Base-by-base conservation (phyloP, 2,329 filamentous ascomycete species). In the Hymenoscyphus scutula region DNA sequence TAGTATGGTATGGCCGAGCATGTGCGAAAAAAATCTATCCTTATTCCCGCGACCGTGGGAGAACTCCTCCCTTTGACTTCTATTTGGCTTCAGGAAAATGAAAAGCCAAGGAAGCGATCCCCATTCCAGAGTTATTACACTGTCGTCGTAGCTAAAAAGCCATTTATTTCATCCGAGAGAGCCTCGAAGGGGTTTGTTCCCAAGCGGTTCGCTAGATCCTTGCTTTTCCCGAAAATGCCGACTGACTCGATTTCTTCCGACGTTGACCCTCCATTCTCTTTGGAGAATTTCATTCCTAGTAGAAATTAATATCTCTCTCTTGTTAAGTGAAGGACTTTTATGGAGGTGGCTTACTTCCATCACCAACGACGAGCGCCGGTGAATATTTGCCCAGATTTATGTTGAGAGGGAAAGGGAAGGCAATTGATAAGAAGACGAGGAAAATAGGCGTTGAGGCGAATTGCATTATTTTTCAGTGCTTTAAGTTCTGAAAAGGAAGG, bases 301-400 rank as follows among this genome's bases (percentile, higher is more conserved):
- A 11, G 5, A 25, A 13, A 17, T 48, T 23, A 48, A 23, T 19
- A n/a, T n/a, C n/a, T n/a, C 5, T 48, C 41, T 48, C 3, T 19
- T 3, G 19, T 11, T 19, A 48, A 25, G 41, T 23, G 19, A 48
- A 25, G 6, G 19, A 11, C n/a, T 10, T 48, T 48, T 23, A 8
- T 23, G 2, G n/a, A 48, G n/a, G 32, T 34, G n/a, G 23, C 41
- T 25, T 48, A 48, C 41, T 48, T 48, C 79, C 79, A 74, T 76
- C 75, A 74, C 73, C 73, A 64, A 75, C 74, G 60, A 75, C 73
- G 68, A 64, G 51, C 29, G 59, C 62, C 11, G 62, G 62, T 11
- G 62, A 61, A 59, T 64, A 61, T 56, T 59, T 60, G 34, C 62
- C 62, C 54, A 61, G 59, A 45, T 64, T 64, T 56, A 64, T 64